Conservation (phyloP, 2,329 filamentous ascomycete genomes). For the Stagonosporopsis vannaccii region DNA sequence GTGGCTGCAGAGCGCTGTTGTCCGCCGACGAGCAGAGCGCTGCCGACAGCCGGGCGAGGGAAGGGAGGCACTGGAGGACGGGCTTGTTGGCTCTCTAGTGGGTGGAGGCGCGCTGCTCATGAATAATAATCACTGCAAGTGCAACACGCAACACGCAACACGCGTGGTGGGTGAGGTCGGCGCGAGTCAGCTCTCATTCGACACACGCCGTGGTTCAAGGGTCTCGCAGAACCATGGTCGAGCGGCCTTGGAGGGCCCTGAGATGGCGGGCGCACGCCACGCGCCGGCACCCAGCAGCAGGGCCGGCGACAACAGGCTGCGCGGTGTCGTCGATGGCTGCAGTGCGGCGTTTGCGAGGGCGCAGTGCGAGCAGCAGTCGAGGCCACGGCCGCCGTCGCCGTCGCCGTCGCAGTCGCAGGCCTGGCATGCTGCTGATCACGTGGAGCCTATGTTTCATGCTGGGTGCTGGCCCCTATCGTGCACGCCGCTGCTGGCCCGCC, state of each 20-base stretch:
- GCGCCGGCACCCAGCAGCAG: constrained; percentile 5
- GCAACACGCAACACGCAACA: constrained; percentile 2
- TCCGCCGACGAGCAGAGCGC: not conserved
- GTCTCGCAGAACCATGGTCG: constrained; percentile 4
- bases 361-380: no score
- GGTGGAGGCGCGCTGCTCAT: not conserved
- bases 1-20: constrained; percentile 1
- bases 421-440: constrained; percentile 17
- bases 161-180: not conserved
- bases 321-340: not conserved
- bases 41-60: not conserved
- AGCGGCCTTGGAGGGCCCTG: not conserved
- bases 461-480: constrained; percentile 35
- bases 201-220: constrained; percentile 6
- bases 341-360: not conserved
- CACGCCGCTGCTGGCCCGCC: constrained; percentile 23
- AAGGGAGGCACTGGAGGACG: not conserved
- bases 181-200: constrained; percentile 14
- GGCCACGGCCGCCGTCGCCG: not conserved
- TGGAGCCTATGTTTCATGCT: constrained; percentile 18
- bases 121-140: not conserved
- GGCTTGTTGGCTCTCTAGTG: not conserved
- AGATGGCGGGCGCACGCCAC: constrained; percentile 7
- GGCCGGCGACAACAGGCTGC: not conserved
- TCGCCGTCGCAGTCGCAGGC: not conserved